phyloP scores from a whole-genome alignment of 116 monocot species.

The Zostera marina region DNA sequence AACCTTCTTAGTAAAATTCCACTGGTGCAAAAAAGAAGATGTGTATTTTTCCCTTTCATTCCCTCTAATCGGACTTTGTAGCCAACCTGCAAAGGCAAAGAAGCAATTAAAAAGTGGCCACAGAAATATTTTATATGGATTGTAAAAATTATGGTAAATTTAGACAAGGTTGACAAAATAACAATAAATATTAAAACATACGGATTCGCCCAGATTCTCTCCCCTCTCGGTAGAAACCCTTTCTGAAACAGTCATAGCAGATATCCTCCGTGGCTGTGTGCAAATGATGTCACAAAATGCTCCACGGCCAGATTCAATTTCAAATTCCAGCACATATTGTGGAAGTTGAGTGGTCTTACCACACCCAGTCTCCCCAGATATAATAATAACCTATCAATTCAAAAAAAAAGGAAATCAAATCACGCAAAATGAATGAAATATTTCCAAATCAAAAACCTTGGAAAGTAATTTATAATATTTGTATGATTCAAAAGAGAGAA shows the following conservation, averaged over 20 bases:
- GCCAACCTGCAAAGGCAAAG: slow-evolving; percentile 46
- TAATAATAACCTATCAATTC: slow-evolving; percentile 52
- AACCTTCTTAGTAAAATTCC: slow-evolving; percentile 93
- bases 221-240: slow-evolving; percentile 95
- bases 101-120: not conserved
- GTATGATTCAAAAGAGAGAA: no score
- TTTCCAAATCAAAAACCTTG: not conserved
- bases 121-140: not conserved
- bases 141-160: not conserved
- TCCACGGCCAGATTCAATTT: slow-evolving; percentile 95
- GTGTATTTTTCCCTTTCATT: slow-evolving; percentile 97
- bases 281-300: slow-evolving; percentile 98
- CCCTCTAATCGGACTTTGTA: slow-evolving; percentile 99
- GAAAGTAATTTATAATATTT: not conserved
- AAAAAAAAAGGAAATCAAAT: slow-evolving; percentile 1
- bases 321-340: slow-evolving; percentile 87
- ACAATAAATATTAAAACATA: slow-evolving; percentile 17
- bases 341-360: slow-evolving; percentile 99
- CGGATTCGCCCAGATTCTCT: slow-evolving; percentile 84
- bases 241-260: slow-evolving; percentile 94
- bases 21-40: slow-evolving; percentile 98
- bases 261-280: slow-evolving; percentile 96
- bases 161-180: not conserved
- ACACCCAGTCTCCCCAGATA: slow-evolving; percentile 98
- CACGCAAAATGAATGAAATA: not conserved